Base-by-base conservation (phyloP, 208 protist species). In the Wallacemonas rigidus region DNA sequence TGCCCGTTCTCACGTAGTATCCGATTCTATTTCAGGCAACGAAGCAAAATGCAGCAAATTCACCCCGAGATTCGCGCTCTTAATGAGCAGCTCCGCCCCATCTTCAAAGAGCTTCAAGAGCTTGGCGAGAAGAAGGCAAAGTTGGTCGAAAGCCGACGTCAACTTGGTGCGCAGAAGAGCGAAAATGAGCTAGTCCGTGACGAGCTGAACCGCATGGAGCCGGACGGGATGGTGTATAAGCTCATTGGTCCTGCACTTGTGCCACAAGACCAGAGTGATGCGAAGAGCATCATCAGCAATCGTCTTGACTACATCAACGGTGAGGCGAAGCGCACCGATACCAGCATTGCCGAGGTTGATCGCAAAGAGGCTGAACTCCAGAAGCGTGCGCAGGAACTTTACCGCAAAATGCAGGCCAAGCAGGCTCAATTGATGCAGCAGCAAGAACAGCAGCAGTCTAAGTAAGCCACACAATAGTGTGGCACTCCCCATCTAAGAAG, bases 121-220 rank as follows among this genome's bases (percentile, higher is more conserved):
- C 56, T 96, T 5, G 90, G 89, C 17, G 83, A 88, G n/a, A 89
- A 95, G 70, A 96, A 96, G 71, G 74, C 75, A 41, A 98, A 97
- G 71, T 61, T 97, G 36, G 81, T 94, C 40, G 84, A 96, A 56
- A 81, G 83, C 7, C 90, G 90, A 45, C 87, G 85, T n/a, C 93
- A 96, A 61, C 87, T 98, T 62, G 91, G 89, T 45, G 91, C 90
- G 1, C 97, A 98, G 70, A 94, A 97, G 74, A 93, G 95, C 67
- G 97, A 98, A 69, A 98, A 98, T 76, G 93, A 98, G 62, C 84
- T 98, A 61, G 97, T 98, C 40, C 79, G 86, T 47, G 91, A 97
- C 71, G 95, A 98, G 75, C 85, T 98, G 45, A 93, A 96, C 62
- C 85, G 90, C 26, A 73, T 98, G 57, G 95, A 98, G 62, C 80